A percentile compares a stretch with the other conserved stretches of the same genome.
Conservation (phyloP, 1,284 basidiomycete genomes). For the Pseudomicrostroma phylloplanum region DNA sequence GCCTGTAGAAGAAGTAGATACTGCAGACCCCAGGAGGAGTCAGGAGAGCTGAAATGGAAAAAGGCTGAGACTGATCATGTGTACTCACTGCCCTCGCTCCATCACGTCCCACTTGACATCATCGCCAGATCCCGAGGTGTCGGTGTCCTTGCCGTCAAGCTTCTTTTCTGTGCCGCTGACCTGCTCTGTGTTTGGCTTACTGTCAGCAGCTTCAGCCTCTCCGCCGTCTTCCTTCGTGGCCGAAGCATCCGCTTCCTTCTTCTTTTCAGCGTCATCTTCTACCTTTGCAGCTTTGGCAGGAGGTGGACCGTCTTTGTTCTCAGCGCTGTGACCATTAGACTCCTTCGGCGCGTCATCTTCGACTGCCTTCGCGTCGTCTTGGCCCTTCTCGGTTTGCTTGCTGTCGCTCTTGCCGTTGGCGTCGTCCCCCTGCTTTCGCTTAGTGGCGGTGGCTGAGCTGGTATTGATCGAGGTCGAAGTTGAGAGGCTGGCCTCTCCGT, state of each 20-base stretch:
- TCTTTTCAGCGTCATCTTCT: constrained; percentile 1
- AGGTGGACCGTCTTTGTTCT: neutral
- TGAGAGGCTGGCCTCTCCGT: neutral
- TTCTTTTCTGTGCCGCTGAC: neutral
- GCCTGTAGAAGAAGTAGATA: constrained; percentile 35
- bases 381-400: neutral
- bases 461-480: too few relatives aligned
- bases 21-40: constrained; percentile 8
- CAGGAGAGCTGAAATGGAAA: neutral
- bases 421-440: too few relatives aligned
- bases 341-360: neutral
- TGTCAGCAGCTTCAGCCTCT: neutral
- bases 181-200: constrained; percentile 7
- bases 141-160: neutral
- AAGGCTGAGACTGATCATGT: neutral
- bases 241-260: neutral
- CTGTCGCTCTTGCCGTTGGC: neutral
- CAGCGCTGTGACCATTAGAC: neutral
- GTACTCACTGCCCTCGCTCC: constrained; percentile 13
- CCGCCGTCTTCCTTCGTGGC: neutral
- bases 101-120: constrained; percentile 13
- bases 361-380: neutral
- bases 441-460: too few relatives aligned
- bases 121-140: neutral
- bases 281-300: neutral